phyloP scores from a whole-genome alignment of 257 asterid genomes.

The Thymus mandschuricus region DNA sequence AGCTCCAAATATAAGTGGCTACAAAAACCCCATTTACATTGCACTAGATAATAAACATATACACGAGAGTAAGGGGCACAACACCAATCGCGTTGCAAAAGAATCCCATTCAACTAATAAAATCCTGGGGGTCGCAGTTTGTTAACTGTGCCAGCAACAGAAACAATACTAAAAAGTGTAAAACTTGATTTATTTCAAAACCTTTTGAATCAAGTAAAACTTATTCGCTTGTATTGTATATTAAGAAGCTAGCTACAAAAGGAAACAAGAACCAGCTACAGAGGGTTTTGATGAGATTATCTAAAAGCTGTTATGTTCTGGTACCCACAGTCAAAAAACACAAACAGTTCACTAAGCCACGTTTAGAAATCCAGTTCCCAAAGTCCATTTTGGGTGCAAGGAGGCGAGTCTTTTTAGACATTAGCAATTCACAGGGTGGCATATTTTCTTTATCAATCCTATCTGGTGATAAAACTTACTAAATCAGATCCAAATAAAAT shows the following conservation, averaged over 20 bases:
- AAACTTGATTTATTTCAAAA: background rate
- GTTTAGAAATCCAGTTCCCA: background rate
- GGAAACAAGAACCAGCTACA: background rate
- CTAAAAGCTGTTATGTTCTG: background rate
- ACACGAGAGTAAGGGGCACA: background rate
- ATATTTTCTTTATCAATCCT: background rate
- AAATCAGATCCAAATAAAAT: slow-evolving; percentile 2
- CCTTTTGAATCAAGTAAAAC: too few species aligned
- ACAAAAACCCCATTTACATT: background rate
- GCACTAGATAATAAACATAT: background rate
- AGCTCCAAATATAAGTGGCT: background rate
- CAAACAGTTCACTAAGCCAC: background rate
- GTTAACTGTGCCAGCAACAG: background rate
- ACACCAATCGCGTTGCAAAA: background rate
- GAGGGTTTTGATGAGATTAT: background rate
- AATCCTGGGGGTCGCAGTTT: background rate
- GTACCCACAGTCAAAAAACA: background rate
- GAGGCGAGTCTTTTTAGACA: background rate
- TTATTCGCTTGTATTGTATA: too few species aligned
- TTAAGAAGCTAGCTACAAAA: background rate
- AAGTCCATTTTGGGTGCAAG: background rate
- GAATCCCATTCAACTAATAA: background rate
- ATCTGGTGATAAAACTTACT: background rate
- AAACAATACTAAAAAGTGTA: background rate
- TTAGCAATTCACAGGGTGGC: background rate